phyloP scores from a whole-genome alignment of 73 alveolate genomes.

The Paramecium tetraurelia region DNA sequence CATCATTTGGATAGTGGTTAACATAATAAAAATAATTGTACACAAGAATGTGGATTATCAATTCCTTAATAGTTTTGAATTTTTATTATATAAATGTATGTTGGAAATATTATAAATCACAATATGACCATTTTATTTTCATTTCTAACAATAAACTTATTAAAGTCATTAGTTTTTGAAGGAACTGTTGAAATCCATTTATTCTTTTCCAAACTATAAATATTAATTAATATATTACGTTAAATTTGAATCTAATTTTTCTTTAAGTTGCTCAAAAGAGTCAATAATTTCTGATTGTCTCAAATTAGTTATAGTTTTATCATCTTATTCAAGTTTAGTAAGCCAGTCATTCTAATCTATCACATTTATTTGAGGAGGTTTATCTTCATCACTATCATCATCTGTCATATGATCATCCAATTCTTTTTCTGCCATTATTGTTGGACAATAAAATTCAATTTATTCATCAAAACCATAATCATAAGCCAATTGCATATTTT shows the following conservation, averaged over 20 bases:
- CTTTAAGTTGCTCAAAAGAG: background rate
- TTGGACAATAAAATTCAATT: conserved; percentile 53
- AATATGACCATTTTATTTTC: conserved; percentile 43
- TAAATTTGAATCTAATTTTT: conserved; percentile 40
- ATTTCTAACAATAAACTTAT: conserved; percentile 35
- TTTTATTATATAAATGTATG: background rate
- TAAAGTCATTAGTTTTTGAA: conserved; percentile 45
- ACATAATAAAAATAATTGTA: background rate
- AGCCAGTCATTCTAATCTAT: conserved; percentile 36
- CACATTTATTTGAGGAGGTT: conserved; percentile 47
- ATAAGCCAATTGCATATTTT: conserved; percentile 19
- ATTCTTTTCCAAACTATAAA: conserved; percentile 35
- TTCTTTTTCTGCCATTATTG: conserved; percentile 37
- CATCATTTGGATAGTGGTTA: background rate
- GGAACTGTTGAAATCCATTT: conserved; percentile 61
- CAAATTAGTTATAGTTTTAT: background rate
- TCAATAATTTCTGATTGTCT: conserved; percentile 40
- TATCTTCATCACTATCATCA: conserved; percentile 64
- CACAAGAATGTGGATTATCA: background rate
- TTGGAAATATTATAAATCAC: conserved; percentile 19
- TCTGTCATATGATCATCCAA: conserved; percentile 56
- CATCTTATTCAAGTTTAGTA: conserved; percentile 50
- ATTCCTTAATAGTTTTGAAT: background rate
- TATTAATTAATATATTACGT: background rate
- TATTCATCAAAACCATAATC: conserved; percentile 46